Evolutionary conservation across 192 early-diverging fungal genomes (phyloP).

Genomic region (Dissophora ornata): DNA sequence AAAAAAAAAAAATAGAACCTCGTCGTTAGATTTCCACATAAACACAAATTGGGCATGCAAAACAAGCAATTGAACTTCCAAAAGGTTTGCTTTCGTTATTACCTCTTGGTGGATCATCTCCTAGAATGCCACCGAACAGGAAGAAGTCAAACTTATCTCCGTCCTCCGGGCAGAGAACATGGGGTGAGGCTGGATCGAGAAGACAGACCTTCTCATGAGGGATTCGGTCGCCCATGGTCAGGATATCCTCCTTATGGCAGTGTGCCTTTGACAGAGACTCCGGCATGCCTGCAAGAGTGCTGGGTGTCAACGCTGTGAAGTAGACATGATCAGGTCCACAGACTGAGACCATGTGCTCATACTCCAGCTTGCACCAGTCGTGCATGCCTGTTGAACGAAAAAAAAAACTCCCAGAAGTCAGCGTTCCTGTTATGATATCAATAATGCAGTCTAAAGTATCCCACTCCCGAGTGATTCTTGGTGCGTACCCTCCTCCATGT

Average conservation of each 20-base stretch:
- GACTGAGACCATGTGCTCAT: constrained; percentile 74
- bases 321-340: constrained; percentile 71
- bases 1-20: too few species aligned
- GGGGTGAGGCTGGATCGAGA: constrained; percentile 73
- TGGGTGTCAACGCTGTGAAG: constrained; percentile 67
- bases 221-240: constrained; percentile 58
- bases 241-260: constrained; percentile 63
- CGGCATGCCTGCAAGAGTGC: constrained; percentile 56
- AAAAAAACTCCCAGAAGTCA: not conserved
- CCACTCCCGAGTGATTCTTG: not conserved
- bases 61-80: too few species aligned
- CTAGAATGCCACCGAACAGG: constrained; percentile 86
- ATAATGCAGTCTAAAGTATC: too few species aligned
- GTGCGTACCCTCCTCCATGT: constrained; percentile 71
- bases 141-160: constrained; percentile 76
- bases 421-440: not conserved
- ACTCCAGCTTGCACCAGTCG: constrained; percentile 81
- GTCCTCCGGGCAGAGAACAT: constrained; percentile 72
- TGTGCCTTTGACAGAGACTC: constrained; percentile 58
- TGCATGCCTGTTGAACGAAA: constrained; percentile 58
- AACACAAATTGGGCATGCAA: too few species aligned
- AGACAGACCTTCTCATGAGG: constrained; percentile 71
- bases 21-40: not conserved
- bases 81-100: too few species aligned
- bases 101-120: constrained; percentile 76